A percentile compares a stretch with the other conserved stretches of the same genome.
Evolutionary conservation across 139 green algal genomes (phyloP).

Genomic region (Coelastrella sp.): DNA sequence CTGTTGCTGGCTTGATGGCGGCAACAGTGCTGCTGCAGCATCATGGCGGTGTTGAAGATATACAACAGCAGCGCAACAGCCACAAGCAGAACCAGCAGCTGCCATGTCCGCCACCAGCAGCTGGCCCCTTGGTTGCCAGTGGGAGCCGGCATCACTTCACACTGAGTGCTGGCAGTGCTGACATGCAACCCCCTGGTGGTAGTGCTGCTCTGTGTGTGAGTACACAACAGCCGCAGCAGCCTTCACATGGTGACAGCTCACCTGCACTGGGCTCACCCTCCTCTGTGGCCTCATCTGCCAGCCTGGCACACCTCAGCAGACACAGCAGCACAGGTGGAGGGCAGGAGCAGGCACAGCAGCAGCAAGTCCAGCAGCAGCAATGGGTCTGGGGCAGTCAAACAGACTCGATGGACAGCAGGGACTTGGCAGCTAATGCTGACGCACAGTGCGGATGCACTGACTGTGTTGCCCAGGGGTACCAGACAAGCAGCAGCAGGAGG

Average conservation of each 20-base stretch:
- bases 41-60: background rate
- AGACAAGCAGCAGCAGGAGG: conserved; percentile 1
- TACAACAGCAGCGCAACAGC: background rate
- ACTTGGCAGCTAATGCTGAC: background rate
- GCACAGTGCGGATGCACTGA: too few species aligned
- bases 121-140: too few species aligned
- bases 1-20: conserved; percentile 26
- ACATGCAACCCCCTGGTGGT: background rate
- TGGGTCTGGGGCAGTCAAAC: background rate
- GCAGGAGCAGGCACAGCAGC: conserved; percentile 7
- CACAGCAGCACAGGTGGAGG: background rate
- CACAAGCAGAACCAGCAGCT: background rate
- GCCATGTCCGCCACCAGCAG: background rate
- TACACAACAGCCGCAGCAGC: background rate
- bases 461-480: too few species aligned
- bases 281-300: too few species aligned
- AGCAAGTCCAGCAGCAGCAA: conserved; percentile 5
- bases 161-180: background rate
- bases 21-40: conserved; percentile 29
- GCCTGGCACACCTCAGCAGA: background rate
- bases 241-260: too few species aligned
- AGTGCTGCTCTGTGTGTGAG: background rate
- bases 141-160: too few species aligned
- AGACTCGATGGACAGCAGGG: background rate
- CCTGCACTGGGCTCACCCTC: too few species aligned